A percentile compares a stretch with the other conserved stretches of the same genome.
phyloP scores from a whole-genome alignment of 148 eudicot genomes.

The Fallopia convolvulus region DNA sequence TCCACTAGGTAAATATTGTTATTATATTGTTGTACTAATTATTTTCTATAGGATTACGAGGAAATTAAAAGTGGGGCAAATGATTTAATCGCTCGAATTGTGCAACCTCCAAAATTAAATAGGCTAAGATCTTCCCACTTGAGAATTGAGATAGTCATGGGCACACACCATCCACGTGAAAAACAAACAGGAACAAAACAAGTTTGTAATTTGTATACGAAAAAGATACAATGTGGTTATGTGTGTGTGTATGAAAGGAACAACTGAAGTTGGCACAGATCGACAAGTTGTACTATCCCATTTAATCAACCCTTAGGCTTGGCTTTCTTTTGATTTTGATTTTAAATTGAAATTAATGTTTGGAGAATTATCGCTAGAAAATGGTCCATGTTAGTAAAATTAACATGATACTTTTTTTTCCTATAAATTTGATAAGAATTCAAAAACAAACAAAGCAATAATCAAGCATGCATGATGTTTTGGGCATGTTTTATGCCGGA shows the following conservation, averaged over 20 bases:
- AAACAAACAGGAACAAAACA: not conserved
- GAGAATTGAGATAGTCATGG: not conserved
- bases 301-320: not conserved
- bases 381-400: not conserved
- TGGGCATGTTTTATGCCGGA: constrained; percentile 3
- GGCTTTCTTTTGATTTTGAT: not conserved
- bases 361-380: not conserved
- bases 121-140: not conserved
- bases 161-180: not conserved
- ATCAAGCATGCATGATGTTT: not conserved
- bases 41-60: too few relatives aligned
- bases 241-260: not conserved
- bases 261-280: not conserved
- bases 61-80: too few relatives aligned
- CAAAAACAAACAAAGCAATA: not conserved
- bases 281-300: not conserved
- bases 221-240: not conserved
- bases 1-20: too few relatives aligned
- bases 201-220: not conserved
- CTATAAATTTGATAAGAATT: not conserved
- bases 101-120: too few relatives aligned
- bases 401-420: not conserved
- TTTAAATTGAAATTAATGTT: not conserved
- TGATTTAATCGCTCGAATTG: too few relatives aligned
- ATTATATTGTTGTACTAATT: too few relatives aligned